Evolutionary conservation across 1,284 basidiomycete species (phyloP).

Genomic region (Ganoderma multipileum): DNA sequence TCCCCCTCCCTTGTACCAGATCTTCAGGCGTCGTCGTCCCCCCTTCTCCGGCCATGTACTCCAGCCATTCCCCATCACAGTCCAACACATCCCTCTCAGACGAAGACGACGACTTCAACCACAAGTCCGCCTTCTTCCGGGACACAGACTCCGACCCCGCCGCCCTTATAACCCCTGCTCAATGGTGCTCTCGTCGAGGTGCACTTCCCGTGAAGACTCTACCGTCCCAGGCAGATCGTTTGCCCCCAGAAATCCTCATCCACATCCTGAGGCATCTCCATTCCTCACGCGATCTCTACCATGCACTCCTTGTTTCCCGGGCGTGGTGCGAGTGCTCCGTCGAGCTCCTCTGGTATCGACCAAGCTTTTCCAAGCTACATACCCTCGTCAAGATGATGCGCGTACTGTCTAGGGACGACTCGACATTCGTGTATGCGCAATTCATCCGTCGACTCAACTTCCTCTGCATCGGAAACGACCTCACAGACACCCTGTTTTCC

Average conservation of each 20-base stretch:
- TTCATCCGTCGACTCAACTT: slow-evolving; percentile 96
- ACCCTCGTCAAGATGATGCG: slow-evolving; percentile 83
- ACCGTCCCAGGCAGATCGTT: slow-evolving; percentile 53
- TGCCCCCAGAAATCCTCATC: slow-evolving; percentile 94
- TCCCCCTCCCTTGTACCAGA: background rate
- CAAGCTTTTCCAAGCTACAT: slow-evolving; percentile 73
- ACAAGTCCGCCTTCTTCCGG: slow-evolving; percentile 54
- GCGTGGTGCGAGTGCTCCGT: slow-evolving; percentile 97
- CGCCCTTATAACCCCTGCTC: slow-evolving; percentile 61
- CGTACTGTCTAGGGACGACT: slow-evolving; percentile 62
- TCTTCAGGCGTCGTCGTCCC: slow-evolving; percentile 19
- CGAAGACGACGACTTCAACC: slow-evolving; percentile 64
- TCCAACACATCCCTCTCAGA: slow-evolving; percentile 63
- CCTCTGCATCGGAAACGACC: slow-evolving; percentile 71
- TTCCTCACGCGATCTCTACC: slow-evolving; percentile 76
- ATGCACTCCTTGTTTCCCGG: slow-evolving; percentile 84
- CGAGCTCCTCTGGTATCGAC: slow-evolving; percentile 95
- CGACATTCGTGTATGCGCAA: slow-evolving; percentile 87
- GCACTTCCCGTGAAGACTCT: slow-evolving; percentile 35
- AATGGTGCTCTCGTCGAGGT: slow-evolving; percentile 60
- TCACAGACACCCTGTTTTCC: slow-evolving; percentile 83
- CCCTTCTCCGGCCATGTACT: slow-evolving; percentile 48
- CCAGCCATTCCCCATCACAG: slow-evolving; percentile 61
- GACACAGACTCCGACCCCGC: slow-evolving; percentile 45
- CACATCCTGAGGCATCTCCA: slow-evolving; percentile 90